Evolutionary conservation across 2,329 filamentous ascomycete species (phyloP).

Genomic region (Monilinia fructigena): DNA sequence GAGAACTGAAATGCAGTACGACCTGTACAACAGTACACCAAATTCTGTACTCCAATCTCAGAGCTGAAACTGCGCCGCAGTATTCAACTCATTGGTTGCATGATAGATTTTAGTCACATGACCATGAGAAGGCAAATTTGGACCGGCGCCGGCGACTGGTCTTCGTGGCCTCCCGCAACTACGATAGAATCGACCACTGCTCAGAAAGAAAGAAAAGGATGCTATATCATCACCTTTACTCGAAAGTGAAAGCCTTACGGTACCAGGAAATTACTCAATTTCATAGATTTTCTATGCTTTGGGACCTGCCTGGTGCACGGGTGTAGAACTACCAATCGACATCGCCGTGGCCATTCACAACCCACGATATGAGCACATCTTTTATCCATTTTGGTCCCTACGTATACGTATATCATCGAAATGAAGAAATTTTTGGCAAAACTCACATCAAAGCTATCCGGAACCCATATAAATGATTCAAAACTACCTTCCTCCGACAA

Average conservation of each 20-base stretch:
- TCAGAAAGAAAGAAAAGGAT: background rate
- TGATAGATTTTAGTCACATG: background rate
- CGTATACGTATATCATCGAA: background rate
- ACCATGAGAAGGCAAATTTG: background rate
- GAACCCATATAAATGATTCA: background rate
- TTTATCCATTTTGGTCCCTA: background rate
- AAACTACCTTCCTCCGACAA: too few relatives aligned
- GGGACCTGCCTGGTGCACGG: background rate
- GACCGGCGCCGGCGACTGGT: background rate
- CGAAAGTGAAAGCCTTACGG: background rate
- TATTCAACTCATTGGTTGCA: background rate
- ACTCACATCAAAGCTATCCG: background rate
- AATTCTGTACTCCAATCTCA: background rate
- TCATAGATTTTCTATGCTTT: background rate
- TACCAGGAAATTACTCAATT: background rate
- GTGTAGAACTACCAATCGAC: background rate
- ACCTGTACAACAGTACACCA: background rate
- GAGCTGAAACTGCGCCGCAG: background rate
- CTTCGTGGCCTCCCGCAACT: background rate
- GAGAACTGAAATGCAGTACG: background rate
- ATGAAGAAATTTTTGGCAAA: slow-evolving; percentile 8
- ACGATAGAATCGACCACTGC: background rate
- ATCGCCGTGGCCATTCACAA: background rate
- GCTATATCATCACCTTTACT: background rate
- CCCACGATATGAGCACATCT: background rate